These are phyloP conservation scores for Yamadazyma trypodendri DNA, from an alignment of 1,139 yeast genomes.

Conservation along the genomic window DNA sequence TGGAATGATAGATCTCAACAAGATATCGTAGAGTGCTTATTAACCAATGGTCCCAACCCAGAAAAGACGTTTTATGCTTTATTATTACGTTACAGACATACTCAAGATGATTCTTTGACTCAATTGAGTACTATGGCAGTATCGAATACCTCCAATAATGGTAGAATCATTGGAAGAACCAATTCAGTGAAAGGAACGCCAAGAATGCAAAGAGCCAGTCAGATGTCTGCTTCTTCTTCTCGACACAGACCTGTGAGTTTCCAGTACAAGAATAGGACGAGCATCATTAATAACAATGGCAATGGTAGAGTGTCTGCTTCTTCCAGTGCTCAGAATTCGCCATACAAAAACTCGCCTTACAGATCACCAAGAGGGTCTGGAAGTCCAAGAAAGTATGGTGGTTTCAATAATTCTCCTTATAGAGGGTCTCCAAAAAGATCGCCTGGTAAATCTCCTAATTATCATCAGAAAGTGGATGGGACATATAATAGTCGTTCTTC, in stretches of 20 bases:
- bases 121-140: slow-evolving; percentile 18
- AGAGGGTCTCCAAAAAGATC: slow-evolving; percentile 25
- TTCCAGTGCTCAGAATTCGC: slow-evolving; percentile 37
- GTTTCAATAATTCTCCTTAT: slow-evolving; percentile 16
- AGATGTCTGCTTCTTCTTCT: slow-evolving; percentile 54
- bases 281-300: slow-evolving; percentile 21
- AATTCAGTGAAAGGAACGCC: slow-evolving; percentile 28
- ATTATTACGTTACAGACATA: slow-evolving; percentile 53
- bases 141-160: slow-evolving; percentile 21
- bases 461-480: slow-evolving; percentile 6
- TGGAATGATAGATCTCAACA: slow-evolving; percentile 70
- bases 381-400: slow-evolving; percentile 14
- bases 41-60: slow-evolving; percentile 58
- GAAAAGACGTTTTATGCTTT: slow-evolving; percentile 77
- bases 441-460: slow-evolving; percentile 17
- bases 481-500: slow-evolving; percentile 4
- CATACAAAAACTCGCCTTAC: slow-evolving; percentile 22
- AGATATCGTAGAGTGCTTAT: slow-evolving; percentile 54
- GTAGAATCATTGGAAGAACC: slow-evolving; percentile 18
- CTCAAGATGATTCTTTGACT: slow-evolving; percentile 32
- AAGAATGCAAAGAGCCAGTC: slow-evolving; percentile 43
- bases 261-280: slow-evolving; percentile 36
- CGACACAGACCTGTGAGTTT: slow-evolving; percentile 59
- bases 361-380: slow-evolving; percentile 26
- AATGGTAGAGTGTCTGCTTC: slow-evolving; percentile 28